Evolutionary conservation across 306 rosid genomes (phyloP).

Genomic region (Inga oerstediana): DNA sequence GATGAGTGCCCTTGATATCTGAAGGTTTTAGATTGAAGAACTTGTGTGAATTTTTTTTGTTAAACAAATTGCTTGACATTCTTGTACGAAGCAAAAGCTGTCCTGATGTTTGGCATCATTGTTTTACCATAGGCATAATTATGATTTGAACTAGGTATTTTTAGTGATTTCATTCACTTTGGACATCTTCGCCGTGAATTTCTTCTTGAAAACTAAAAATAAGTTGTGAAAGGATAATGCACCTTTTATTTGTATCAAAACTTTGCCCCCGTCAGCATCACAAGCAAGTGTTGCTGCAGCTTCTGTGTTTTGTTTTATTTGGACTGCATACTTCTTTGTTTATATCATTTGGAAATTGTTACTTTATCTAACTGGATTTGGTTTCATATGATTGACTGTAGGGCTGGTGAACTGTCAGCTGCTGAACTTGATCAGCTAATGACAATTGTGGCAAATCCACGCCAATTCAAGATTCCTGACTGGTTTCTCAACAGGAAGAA

Average conservation of each 20-base stretch:
- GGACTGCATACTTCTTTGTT: not conserved
- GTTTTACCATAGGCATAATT: not conserved
- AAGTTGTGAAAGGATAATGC: not conserved
- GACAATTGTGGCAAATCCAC: slow-evolving; percentile 20
- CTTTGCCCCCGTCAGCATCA: not conserved
- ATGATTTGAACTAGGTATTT: not conserved
- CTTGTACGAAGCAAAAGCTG: not conserved
- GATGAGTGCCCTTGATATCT: not conserved
- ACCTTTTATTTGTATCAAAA: not conserved
- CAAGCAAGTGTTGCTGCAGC: not conserved
- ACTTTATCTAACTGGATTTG: not conserved
- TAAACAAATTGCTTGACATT: not conserved
- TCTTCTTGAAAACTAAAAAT: not conserved
- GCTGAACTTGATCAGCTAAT: slow-evolving; percentile 24
- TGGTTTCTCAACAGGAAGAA: slow-evolving; percentile 28
- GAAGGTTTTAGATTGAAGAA: not conserved
- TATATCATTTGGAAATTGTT: not conserved
- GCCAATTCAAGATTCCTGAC: slow-evolving; percentile 22
- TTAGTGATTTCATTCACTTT: not conserved
- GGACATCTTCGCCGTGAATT: not conserved
- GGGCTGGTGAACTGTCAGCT: slow-evolving; percentile 25
- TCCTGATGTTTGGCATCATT: not conserved
- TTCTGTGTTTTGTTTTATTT: not conserved
- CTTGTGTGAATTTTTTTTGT: not conserved
- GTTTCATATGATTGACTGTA: not conserved